These are phyloP conservation scores for Quercus phellos DNA, from an alignment of 331 rosid genomes.

Conservation along the genomic window DNA sequence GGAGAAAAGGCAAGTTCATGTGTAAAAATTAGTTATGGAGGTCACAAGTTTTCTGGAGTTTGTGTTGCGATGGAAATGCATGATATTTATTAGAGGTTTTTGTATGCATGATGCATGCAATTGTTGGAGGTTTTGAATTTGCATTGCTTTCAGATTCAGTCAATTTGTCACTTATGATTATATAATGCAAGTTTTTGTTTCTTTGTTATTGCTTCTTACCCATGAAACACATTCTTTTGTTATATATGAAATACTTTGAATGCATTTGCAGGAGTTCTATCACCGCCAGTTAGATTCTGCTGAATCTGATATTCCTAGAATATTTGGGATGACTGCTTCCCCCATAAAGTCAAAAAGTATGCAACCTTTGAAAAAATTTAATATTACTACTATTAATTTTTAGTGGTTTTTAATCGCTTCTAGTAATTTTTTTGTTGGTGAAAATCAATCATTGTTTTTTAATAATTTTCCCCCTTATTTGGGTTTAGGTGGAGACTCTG, in stretches of 20 bases:
- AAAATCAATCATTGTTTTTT: conserved; percentile 1
- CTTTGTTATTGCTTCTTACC: neutral
- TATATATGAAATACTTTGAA: conserved; percentile 15
- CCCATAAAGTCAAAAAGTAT: conserved; percentile 87
- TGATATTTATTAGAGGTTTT: neutral
- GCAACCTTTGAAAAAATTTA: neutral
- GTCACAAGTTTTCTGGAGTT: neutral
- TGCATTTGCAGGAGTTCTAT: conserved; percentile 63
- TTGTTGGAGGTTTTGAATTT: neutral
- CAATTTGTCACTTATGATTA: neutral
- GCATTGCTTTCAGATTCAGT: neutral
- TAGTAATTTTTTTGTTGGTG: neutral
- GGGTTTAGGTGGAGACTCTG: conserved; percentile 47
- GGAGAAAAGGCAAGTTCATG: neutral
- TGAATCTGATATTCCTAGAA: conserved; percentile 52
- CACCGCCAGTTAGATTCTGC: conserved; percentile 40
- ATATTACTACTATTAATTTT: neutral
- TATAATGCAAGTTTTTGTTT: neutral
- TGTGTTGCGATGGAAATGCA: neutral
- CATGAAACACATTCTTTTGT: conserved; percentile 8
- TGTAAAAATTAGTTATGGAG: too few relatives aligned
- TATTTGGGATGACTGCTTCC: conserved; percentile 94
- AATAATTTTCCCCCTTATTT: conserved; percentile 7
- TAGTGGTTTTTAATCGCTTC: neutral
- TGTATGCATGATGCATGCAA: neutral